Evolutionary conservation across 768 basidiomycete species (phyloP), one percentile per base, ranked within the genome.

Genomic region (Collybiopsis luxurians): DNA sequence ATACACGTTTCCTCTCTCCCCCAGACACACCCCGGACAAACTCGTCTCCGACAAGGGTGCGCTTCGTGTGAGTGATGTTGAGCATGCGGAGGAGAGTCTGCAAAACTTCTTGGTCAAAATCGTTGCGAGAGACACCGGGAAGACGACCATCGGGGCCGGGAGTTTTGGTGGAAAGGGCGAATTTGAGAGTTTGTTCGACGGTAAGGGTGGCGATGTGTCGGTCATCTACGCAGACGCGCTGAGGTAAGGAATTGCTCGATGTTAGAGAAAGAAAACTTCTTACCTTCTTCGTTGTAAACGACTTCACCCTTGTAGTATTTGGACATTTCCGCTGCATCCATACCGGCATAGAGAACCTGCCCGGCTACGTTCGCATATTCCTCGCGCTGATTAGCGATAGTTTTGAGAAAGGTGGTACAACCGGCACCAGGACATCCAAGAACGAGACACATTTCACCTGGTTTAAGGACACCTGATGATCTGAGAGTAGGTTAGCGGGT

Each of bases 361-460:
- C 93, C 92, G 1, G 72, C 67, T 48, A 95, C 82, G 3, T 63
- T 73, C 1, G 82, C 76, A 66, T 82, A 95, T 12, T 81, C 87
- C 7, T 74, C 75, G 3, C 90, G 79, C 59, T 86, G 79, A 66
- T 95, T 93, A 19, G 94, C 82, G 58, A 96, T 86, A 0, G 85
- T 71, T 70, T 92, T 93, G 21, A 96, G 77, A 73, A 96, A 93
- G 0, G 94, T 90, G 0, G 87, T 84, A 67, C 94, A 95, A 31
- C 93, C 93, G 4, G 90, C 80, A 1, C 88, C 89, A 3, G 92
- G 92, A 54, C 90, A 86, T 19, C 92, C 92, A 12, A 90, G 76
- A 21, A 90, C 90, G 5, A 93, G 79, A 65, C 90, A 87, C 92
- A 95, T 94, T 76, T 95, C 87, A 17, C 91, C 86, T 0, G 89